phyloP scores from a whole-genome alignment of 2,329 filamentous ascomycete genomes.

The Paraphoma sp. region DNA sequence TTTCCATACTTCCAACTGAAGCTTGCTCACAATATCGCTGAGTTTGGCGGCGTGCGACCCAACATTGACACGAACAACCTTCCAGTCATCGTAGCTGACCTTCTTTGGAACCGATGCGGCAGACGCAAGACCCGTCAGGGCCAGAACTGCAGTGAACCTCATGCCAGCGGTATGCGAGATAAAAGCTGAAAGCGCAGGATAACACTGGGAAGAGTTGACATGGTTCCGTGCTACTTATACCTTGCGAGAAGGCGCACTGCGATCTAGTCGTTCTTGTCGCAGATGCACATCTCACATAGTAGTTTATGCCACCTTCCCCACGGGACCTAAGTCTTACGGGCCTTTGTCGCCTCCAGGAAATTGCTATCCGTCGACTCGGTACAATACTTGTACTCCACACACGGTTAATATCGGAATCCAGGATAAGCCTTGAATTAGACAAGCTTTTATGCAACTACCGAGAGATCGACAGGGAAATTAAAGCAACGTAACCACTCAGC shows the following conservation, averaged over 20 bases:
- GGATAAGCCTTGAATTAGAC: constrained; percentile 19
- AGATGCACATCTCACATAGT: constrained; percentile 4
- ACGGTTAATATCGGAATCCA: constrained; percentile 34
- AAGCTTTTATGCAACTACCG: constrained; percentile 14
- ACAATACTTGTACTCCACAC: no score
- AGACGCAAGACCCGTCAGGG: constrained; percentile 40
- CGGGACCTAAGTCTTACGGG: constrained; percentile 30
- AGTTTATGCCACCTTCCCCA: constrained; percentile 34
- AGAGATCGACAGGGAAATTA: constrained; percentile 19
- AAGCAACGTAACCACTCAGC: constrained; percentile 11
- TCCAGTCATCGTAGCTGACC: constrained; percentile 45
- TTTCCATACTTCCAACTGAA: constrained; percentile 43
- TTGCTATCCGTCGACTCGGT: constrained; percentile 20
- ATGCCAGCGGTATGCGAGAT: constrained; percentile 19
- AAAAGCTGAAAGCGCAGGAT: not conserved
- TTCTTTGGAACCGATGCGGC: constrained; percentile 39
- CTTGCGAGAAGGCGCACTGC: not conserved
- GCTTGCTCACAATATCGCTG: constrained; percentile 35
- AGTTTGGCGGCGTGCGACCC: constrained; percentile 35
- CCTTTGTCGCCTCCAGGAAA: constrained; percentile 31
- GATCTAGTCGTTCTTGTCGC: not conserved
- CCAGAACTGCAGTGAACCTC: constrained; percentile 41
- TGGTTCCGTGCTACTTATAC: not conserved
- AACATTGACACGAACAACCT: constrained; percentile 46
- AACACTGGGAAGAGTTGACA: not conserved